Base-by-base conservation (phyloP, 129 eudicot genomes). In the Escallonia rubra region DNA sequence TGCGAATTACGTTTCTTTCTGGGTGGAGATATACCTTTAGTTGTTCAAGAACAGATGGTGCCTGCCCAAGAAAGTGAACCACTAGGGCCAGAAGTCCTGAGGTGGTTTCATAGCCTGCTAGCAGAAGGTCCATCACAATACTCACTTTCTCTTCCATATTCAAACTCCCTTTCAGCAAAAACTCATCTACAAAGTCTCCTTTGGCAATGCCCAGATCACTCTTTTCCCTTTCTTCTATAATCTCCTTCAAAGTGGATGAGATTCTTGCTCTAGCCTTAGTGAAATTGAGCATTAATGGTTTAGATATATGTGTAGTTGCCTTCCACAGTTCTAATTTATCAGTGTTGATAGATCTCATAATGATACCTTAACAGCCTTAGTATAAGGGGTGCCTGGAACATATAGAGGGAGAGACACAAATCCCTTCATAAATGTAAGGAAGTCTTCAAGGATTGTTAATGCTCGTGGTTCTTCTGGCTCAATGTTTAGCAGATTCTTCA, bases 71-170 rank as follows among this genome's bases (percentile, higher is more conserved):
- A 67, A 75, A 83, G 67, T 83, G 79, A 34, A 83, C 59, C 7
- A 83, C 43, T 1, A 83, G 81, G 64, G 77, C 75, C 75, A 83
- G 55, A 58, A 83, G 88, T n/a, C 81, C 82, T 12, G 88, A 76
- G n/a, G 88, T 83, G 48, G 88, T 83, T 68, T 83, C 88, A 68
- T 83, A 83, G 43, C 88, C 88, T 42, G 84, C 88, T 4, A 83
- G 60, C 60, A 83, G 43, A 75, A 79, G 75, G 77, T 83, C 88
- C 65, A 79, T 16, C 64, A 75, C 64, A 75, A 83, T n/a, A 66
- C 81, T 79, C 14, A 79, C 81, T 83, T 47, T 83, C 71, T 83
- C 88, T 48, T 75, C 88, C 65, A 70, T 73, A 75, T 50, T 72
- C n/a, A 83, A 56, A 8, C 64, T 8, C 11, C 12, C 81, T 46